Conservation (phyloP, 2,329 filamentous ascomycete genomes). For the Stenocarpella maydis region DNA sequence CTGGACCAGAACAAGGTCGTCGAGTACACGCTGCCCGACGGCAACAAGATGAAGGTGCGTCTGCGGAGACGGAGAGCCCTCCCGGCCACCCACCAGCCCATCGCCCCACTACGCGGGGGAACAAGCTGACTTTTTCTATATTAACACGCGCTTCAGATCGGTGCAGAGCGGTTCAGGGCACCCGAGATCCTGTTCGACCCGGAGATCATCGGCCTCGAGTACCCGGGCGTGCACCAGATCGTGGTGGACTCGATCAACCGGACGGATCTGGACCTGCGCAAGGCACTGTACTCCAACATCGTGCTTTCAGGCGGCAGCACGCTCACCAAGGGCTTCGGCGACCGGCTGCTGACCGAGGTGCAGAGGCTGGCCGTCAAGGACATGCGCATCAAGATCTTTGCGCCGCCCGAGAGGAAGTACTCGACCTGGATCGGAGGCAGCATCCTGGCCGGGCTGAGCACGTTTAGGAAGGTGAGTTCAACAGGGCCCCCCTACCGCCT, state of each 20-base stretch:
- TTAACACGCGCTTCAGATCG: slow-evolving; percentile 66
- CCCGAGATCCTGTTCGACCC: slow-evolving; percentile 98
- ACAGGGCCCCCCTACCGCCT: too few relatives aligned
- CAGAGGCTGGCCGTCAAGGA: slow-evolving; percentile 96
- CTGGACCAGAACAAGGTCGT: slow-evolving; percentile 79
- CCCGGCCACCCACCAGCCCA: too few relatives aligned
- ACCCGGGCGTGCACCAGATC: slow-evolving; percentile 96
- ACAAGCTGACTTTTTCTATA: not conserved
- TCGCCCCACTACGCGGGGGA: not conserved
- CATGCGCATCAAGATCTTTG: slow-evolving; percentile 99
- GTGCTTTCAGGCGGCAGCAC: slow-evolving; percentile 96
- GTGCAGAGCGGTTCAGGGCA: slow-evolving; percentile 91
- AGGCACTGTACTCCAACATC: slow-evolving; percentile 94
- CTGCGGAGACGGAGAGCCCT: not conserved
- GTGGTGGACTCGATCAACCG: slow-evolving; percentile 95
- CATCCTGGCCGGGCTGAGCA: slow-evolving; percentile 95
- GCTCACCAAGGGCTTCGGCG: slow-evolving; percentile 95
- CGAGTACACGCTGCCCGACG: slow-evolving; percentile 91
- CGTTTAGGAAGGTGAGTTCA: slow-evolving; percentile 88
- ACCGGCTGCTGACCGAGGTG: slow-evolving; percentile 89
- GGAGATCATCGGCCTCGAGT: slow-evolving; percentile 95
- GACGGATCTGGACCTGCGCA: slow-evolving; percentile 94
- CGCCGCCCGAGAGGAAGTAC: slow-evolving; percentile 96
- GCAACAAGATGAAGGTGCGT: slow-evolving; percentile 85
- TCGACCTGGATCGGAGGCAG: slow-evolving; percentile 99